Evolutionary conservation across 164 flowering plant genomes (phyloP), one percentile per base, ranked within the genome.

Genomic region (Hamamelis virginiana): DNA sequence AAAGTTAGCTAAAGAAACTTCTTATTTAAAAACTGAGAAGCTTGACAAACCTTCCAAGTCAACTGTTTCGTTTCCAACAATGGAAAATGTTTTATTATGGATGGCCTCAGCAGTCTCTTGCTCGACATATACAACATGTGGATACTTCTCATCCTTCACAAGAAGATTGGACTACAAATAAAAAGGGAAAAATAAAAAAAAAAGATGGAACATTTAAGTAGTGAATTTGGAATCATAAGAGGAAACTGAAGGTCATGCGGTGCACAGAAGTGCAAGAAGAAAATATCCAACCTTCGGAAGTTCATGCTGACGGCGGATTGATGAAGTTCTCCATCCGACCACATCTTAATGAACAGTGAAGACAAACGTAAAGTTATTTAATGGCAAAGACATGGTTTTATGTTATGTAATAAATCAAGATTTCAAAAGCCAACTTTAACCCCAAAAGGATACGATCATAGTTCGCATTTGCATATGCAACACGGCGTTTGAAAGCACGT

Each of bases 291-390:
- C 97, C 98, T 89, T 82, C 22, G 97, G 98, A 59, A 96, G 85
- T 75, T 96, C 99, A 83, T 81, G 60, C 64, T 83, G 89, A 59
- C 94, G 90, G 41, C 98, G 85, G 38, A 96, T 91, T 44, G 99
- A 96, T 71, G 99, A 93, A 43, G 99, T 93, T 68, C 97, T 80
- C 99, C 99, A 96, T 33, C 99, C 99, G 70, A 96, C 99, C 71
- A 96, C 77, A 82, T 91, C 99, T 92, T 70, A 18, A 67, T 22
- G 13, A 64, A 23, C 21, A 78, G 85, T 82, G 62, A 79, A 80
- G 84, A 57, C 56, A 70, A 78, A 74, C 68, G 67, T 0, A 41
- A 11, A 72, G 23, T 18, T 18, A 28, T 8, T 26, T n/a, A 27
- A 65, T 38, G 67, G 53, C 18, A 14, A 52, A 63, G 9, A 53